These are phyloP conservation scores for Wallacemonas sp. DNA, from an alignment of 208 protist genomes.

Conservation along the genomic window DNA sequence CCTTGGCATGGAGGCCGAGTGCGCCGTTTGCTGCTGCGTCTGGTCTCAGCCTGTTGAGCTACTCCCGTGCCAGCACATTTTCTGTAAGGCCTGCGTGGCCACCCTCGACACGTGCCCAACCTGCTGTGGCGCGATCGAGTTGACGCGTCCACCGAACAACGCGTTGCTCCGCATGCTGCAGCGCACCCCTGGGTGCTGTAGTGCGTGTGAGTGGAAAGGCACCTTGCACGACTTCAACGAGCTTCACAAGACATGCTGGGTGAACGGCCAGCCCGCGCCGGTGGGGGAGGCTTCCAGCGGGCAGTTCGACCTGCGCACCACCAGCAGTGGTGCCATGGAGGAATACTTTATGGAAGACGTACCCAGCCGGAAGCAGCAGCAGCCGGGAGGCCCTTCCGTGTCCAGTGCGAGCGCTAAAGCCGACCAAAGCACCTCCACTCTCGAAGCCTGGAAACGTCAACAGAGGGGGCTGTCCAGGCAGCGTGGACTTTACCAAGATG, in stretches of 20 bases:
- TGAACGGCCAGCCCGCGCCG: slow-evolving; percentile 6
- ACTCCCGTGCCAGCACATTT: slow-evolving; percentile 55
- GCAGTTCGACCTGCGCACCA: background rate
- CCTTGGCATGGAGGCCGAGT: slow-evolving; percentile 43
- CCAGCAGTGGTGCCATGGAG: slow-evolving; percentile 12
- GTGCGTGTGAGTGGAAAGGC: slow-evolving; percentile 50
- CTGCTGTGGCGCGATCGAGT: slow-evolving; percentile 30
- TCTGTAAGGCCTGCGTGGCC: slow-evolving; percentile 43
- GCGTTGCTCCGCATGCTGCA: slow-evolving; percentile 48
- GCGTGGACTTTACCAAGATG: slow-evolving; percentile 36
- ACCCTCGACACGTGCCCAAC: slow-evolving; percentile 37
- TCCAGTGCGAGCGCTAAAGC: background rate
- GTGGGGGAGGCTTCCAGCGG: background rate
- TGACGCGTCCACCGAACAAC: slow-evolving; percentile 23
- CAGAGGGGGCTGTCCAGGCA: slow-evolving; percentile 19
- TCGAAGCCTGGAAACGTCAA: background rate
- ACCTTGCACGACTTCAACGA: slow-evolving; percentile 47
- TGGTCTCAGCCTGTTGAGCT: slow-evolving; percentile 48
- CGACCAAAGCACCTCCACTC: background rate
- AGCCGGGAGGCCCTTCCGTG: background rate
- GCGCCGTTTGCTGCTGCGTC: slow-evolving; percentile 38
- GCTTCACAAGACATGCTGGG: slow-evolving; percentile 33
- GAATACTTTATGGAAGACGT: slow-evolving; percentile 45
- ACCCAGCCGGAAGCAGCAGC: background rate
- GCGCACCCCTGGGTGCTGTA: slow-evolving; percentile 39